Conservation (phyloP, 169 alveolate genomes). For the Plasmodium gaboni region DNA sequence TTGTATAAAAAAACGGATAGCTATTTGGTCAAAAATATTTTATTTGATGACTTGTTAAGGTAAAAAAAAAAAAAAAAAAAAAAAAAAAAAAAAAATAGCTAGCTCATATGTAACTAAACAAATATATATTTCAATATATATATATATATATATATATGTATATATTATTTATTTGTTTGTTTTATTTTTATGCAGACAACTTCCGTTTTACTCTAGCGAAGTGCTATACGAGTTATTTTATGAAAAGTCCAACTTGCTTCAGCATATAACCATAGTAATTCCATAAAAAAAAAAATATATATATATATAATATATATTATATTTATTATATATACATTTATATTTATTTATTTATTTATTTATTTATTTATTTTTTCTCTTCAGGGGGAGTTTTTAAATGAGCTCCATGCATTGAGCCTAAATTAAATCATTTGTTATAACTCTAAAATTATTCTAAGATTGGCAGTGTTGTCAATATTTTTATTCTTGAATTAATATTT, state of each 20-base stretch:
- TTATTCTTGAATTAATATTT: no score
- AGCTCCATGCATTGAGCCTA: slow-evolving; percentile 16
- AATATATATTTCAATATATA: not conserved
- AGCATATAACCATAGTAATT: slow-evolving; percentile 48
- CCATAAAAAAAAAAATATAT: not conserved
- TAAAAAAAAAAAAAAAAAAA: not conserved
- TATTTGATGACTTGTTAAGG: slow-evolving; percentile 48
- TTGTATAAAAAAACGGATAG: slow-evolving; percentile 20
- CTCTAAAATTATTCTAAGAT: no score
- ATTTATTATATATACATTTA: not conserved
- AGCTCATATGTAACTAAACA: not conserved
- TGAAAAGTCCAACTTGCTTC: slow-evolving; percentile 29
- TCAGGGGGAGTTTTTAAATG: slow-evolving; percentile 57
- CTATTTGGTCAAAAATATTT: slow-evolving; percentile 3
- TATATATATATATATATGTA: not conserved
- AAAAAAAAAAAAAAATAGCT: slow-evolving; percentile 3
- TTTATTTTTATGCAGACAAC: slow-evolving; percentile 28
- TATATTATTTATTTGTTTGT: not conserved
- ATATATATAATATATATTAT: not conserved
- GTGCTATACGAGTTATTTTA: slow-evolving; percentile 43
- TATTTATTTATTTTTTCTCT: not conserved
- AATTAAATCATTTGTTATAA: not conserved
- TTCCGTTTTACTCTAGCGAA: slow-evolving; percentile 60
- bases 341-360: not conserved
- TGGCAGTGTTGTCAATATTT: no score